Conservation (phyloP, 257 asterid genomes). For the Coffea eugenioides region DNA sequence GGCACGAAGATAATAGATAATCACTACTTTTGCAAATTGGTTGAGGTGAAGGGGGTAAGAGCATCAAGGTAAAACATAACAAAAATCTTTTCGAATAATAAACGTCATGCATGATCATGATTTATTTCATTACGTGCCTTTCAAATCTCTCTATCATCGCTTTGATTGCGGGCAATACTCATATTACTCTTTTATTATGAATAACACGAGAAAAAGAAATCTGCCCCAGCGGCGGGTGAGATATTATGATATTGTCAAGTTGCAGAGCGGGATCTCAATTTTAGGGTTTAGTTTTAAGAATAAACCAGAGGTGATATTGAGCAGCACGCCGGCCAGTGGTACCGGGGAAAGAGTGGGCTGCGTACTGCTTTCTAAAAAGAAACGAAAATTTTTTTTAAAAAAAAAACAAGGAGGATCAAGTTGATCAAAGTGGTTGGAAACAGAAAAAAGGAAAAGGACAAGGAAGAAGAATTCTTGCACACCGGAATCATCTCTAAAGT, state of each 20-base stretch:
- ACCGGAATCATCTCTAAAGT: slow-evolving; percentile 10
- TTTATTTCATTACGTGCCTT: not conserved
- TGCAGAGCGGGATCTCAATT: not conserved
- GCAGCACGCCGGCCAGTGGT: not conserved
- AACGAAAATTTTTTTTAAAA: slow-evolving; percentile 3
- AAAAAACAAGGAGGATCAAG: slow-evolving; percentile 20
- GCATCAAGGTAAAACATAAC: not conserved
- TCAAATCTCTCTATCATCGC: not conserved
- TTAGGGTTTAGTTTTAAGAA: slow-evolving; percentile 26
- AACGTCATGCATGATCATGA: not conserved
- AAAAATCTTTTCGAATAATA: not conserved
- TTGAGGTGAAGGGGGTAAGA: too few relatives aligned
- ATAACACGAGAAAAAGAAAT: not conserved
- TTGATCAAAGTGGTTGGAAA: slow-evolving; percentile 43
- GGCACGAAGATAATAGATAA: not conserved
- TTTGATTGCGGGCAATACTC: not conserved
- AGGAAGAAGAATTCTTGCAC: slow-evolving; percentile 19
- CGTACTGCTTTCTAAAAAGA: not conserved
- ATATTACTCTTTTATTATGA: not conserved
- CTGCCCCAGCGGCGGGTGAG: not conserved
- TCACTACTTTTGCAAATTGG: too few relatives aligned
- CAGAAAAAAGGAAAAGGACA: slow-evolving; percentile 11
- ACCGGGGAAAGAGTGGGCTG: not conserved
- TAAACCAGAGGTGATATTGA: not conserved
- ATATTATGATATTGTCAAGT: slow-evolving; percentile 29